These are phyloP conservation scores for Trichoderma erinaceum DNA, from an alignment of 495 filamentous ascomycete species.

Conservation along the genomic window DNA sequence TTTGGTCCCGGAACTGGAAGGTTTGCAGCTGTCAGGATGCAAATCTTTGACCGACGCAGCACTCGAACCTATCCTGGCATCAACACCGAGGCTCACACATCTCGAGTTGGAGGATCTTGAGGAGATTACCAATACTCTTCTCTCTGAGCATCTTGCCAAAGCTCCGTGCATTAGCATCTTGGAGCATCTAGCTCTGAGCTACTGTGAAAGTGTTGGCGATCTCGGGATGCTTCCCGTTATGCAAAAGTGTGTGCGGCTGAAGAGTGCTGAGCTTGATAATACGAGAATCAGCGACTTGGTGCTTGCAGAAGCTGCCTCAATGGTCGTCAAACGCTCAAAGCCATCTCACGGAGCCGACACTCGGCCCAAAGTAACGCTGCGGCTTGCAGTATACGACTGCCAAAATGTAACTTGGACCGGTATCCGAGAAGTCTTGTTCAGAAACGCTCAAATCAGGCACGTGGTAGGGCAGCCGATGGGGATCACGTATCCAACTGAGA, in stretches of 20 bases:
- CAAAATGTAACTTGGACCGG: slow-evolving; percentile 88
- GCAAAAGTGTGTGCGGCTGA: slow-evolving; percentile 62
- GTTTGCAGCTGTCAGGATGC: slow-evolving; percentile 72
- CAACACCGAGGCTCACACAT: slow-evolving; percentile 70
- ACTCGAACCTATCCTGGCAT: slow-evolving; percentile 65
- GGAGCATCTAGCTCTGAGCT: slow-evolving; percentile 79
- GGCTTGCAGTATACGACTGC: slow-evolving; percentile 86
- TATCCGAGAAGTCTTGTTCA: slow-evolving; percentile 74
- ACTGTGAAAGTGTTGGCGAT: slow-evolving; percentile 82
- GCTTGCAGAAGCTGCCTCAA: slow-evolving; percentile 77
- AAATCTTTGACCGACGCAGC: slow-evolving; percentile 64
- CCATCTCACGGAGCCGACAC: slow-evolving; percentile 35
- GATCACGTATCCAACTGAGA: slow-evolving; percentile 55
- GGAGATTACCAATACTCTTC: slow-evolving; percentile 63
- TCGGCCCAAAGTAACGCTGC: slow-evolving; percentile 56
- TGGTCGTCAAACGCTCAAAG: slow-evolving; percentile 59
- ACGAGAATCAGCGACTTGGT: slow-evolving; percentile 82
- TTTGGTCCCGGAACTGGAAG: slow-evolving; percentile 74
- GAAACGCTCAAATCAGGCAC: slow-evolving; percentile 64
- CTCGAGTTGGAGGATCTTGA: slow-evolving; percentile 85
- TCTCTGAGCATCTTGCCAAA: slow-evolving; percentile 64
- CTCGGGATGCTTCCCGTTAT: slow-evolving; percentile 77
- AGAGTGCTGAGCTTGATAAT: slow-evolving; percentile 84
- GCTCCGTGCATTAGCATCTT: slow-evolving; percentile 64
- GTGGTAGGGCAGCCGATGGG: slow-evolving; percentile 27